Conservation (phyloP, 352 stramenopile genomes). For the Pythium monospermum region DNA sequence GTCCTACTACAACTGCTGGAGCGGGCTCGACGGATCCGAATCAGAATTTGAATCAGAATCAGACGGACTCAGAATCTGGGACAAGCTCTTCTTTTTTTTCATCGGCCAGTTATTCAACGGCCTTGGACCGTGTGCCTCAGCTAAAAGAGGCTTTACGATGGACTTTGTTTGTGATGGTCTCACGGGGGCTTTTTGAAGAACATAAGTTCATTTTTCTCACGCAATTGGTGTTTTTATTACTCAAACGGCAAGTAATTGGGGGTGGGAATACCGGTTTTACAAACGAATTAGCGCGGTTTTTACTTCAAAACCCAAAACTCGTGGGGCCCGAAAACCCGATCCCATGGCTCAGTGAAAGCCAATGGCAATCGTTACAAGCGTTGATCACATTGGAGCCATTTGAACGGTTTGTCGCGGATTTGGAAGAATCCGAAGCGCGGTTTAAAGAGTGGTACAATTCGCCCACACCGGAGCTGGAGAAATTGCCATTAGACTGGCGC, state of each 20-base stretch:
- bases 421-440: constrained; percentile 86
- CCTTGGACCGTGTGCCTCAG: constrained; percentile 47
- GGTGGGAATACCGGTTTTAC: constrained; percentile 63
- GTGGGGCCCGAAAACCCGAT: constrained; percentile 70
- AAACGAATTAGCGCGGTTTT: constrained; percentile 66
- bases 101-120: constrained; percentile 25
- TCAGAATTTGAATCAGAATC: not conserved
- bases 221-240: constrained; percentile 80
- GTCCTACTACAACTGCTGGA: too few species aligned
- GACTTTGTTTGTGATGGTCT: constrained; percentile 89
- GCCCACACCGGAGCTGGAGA: constrained; percentile 79
- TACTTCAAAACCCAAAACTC: constrained; percentile 70
- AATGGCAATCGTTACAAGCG: constrained; percentile 81
- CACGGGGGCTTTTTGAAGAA: constrained; percentile 88
- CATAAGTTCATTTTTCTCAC: constrained; percentile 89
- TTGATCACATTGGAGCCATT: constrained; percentile 80
- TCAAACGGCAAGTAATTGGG: constrained; percentile 62
- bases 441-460: constrained; percentile 93
- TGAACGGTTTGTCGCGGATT: constrained; percentile 78
- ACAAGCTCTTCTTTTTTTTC: constrained; percentile 23
- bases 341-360: constrained; percentile 77
- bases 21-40: too few species aligned
- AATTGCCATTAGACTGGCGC: constrained; percentile 88
- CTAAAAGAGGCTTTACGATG: constrained; percentile 58
- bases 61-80: not conserved